A percentile compares a stretch with the other conserved stretches of the same genome.
phyloP scores from a whole-genome alignment of 1,284 basidiomycete species.

The Tilletia walkeri region DNA sequence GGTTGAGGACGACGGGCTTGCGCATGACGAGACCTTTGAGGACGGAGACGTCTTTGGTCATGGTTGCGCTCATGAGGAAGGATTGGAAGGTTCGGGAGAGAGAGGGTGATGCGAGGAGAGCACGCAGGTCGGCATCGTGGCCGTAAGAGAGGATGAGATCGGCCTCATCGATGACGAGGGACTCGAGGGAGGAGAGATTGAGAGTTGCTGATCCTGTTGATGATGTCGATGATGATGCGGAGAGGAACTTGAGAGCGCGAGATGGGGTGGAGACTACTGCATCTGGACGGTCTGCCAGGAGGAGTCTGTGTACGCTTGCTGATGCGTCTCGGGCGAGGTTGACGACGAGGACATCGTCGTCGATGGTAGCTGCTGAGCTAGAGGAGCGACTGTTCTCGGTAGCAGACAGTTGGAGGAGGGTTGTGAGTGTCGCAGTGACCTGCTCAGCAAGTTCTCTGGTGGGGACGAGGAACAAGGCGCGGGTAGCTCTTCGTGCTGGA shows the following conservation, averaged over 20 bases:
- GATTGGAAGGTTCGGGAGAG: constrained; percentile 89
- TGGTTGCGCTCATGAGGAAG: constrained; percentile 95
- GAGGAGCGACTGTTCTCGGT: neutral
- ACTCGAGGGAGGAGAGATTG: constrained; percentile 65
- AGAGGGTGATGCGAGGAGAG: constrained; percentile 35
- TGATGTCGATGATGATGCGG: constrained; percentile 58
- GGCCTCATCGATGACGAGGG: constrained; percentile 94
- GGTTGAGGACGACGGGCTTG: constrained; percentile 69
- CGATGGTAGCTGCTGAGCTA: constrained; percentile 64
- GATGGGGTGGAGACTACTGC: constrained; percentile 89
- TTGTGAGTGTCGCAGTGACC: constrained; percentile 61
- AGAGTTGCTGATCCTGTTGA: constrained; percentile 57
- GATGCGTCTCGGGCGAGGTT: constrained; percentile 69
- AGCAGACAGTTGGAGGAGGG: constrained; percentile 13
- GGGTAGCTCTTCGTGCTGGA: constrained; percentile 64
- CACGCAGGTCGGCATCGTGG: constrained; percentile 65
- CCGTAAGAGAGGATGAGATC: constrained; percentile 97
- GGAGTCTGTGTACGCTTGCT: constrained; percentile 74
- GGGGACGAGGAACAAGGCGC: constrained; percentile 84
- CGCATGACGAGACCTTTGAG: constrained; percentile 83
- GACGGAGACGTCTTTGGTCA: constrained; percentile 90
- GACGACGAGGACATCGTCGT: constrained; percentile 67
- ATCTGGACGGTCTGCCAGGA: constrained; percentile 87
- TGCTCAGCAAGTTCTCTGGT: constrained; percentile 92
- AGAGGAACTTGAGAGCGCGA: constrained; percentile 73